These are phyloP conservation scores for Diaporthe citri DNA, from an alignment of 2,329 filamentous ascomycete genomes.

Conservation along the genomic window DNA sequence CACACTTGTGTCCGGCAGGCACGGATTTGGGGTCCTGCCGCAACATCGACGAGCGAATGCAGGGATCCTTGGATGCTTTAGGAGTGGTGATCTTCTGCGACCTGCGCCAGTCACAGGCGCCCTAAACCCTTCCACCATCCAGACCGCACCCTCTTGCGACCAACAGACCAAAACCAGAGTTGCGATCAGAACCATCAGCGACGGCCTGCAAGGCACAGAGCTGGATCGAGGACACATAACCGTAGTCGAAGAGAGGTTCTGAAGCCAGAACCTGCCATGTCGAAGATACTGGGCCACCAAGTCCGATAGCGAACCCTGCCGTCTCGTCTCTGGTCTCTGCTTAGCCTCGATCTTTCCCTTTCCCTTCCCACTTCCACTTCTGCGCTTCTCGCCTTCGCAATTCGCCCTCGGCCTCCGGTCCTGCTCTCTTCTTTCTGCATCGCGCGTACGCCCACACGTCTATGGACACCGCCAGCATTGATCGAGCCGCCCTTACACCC, in stretches of 20 bases:
- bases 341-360: slow-evolving; percentile 31
- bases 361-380: slow-evolving; percentile 4
- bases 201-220: slow-evolving; percentile 11
- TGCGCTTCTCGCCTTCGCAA: slow-evolving; percentile 8
- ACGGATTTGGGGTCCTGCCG: slow-evolving; percentile 21
- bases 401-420: slow-evolving; percentile 26
- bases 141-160: slow-evolving; percentile 10
- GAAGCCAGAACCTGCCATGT: slow-evolving; percentile 39
- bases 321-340: slow-evolving; percentile 34
- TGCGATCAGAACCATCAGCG: slow-evolving; percentile 5
- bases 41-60: slow-evolving; percentile 23
- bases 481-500: slow-evolving; percentile 3
- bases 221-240: not conserved
- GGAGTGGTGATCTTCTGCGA: slow-evolving; percentile 34
- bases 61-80: slow-evolving; percentile 25
- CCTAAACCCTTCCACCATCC: slow-evolving; percentile 24
- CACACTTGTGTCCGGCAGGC: slow-evolving; percentile 26
- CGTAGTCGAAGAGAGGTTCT: slow-evolving; percentile 17
- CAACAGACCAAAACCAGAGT: slow-evolving; percentile 19
- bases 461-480: slow-evolving; percentile 36
- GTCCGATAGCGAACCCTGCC: slow-evolving; percentile 40
- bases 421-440: slow-evolving; percentile 16
- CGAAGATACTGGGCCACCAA: slow-evolving; percentile 37
- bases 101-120: slow-evolving; percentile 29
- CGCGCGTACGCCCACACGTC: slow-evolving; percentile 18